phyloP scores from a whole-genome alignment of 768 basidiomycete species.

The Leccinum uliginosum region DNA sequence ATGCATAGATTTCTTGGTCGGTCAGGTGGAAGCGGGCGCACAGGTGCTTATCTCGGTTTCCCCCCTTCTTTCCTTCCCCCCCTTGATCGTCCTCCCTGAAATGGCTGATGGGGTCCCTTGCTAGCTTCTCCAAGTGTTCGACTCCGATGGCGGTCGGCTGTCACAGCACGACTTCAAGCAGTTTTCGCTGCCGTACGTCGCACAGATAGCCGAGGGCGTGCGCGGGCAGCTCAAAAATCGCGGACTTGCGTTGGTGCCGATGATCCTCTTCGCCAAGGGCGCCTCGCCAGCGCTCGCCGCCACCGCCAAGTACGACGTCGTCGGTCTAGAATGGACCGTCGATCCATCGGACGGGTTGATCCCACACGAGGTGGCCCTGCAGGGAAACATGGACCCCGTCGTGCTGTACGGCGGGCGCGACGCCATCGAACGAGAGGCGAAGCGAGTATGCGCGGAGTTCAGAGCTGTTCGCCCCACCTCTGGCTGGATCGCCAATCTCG shows the following conservation, averaged over 20 bases:
- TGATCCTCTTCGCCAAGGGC: slow-evolving; percentile 95
- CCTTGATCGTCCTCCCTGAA: background rate
- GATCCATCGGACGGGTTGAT: slow-evolving; percentile 64
- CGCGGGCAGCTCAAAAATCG: slow-evolving; percentile 51
- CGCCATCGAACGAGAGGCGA: slow-evolving; percentile 83
- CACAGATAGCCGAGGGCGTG: slow-evolving; percentile 69
- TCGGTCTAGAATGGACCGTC: slow-evolving; percentile 91
- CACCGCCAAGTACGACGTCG: slow-evolving; percentile 73
- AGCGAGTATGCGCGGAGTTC: slow-evolving; percentile 80
- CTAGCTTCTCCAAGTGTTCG: slow-evolving; percentile 93
- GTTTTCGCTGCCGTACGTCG: slow-evolving; percentile 80
- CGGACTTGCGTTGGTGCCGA: slow-evolving; percentile 57
- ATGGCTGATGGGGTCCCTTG: background rate
- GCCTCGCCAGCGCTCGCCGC: slow-evolving; percentile 74
- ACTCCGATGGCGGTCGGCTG: slow-evolving; percentile 93
- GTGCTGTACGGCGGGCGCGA: slow-evolving; percentile 81
- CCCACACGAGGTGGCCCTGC: slow-evolving; percentile 62
- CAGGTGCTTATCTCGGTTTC: slow-evolving; percentile 56
- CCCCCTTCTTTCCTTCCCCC: background rate
- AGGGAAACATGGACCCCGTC: slow-evolving; percentile 92
- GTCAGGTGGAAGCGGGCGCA: slow-evolving; percentile 92
- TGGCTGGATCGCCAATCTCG: slow-evolving; percentile 96
- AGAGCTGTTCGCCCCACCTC: slow-evolving; percentile 42
- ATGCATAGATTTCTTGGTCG: slow-evolving; percentile 85
- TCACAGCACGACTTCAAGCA: slow-evolving; percentile 79